Conservation (phyloP, 2,329 filamentous ascomycete species). For the Neofusicoccum laricinum region DNA sequence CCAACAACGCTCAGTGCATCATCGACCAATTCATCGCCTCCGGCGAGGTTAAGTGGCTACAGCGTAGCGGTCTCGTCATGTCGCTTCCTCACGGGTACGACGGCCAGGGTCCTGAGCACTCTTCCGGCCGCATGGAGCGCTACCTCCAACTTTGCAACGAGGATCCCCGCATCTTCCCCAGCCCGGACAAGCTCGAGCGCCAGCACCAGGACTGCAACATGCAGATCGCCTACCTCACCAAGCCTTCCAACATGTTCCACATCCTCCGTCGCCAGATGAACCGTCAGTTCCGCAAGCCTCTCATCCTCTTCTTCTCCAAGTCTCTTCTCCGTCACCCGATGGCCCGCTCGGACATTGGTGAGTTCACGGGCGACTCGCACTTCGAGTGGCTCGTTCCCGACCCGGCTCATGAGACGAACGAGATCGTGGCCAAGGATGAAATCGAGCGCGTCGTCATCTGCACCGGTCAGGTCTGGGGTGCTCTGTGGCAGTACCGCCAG, state of each 20-base stretch:
- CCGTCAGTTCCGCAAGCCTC: slow-evolving; percentile 97
- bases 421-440: slow-evolving; percentile 75
- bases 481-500: slow-evolving; percentile 86
- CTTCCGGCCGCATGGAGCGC: slow-evolving; percentile 92
- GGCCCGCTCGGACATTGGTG: slow-evolving; percentile 83
- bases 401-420: slow-evolving; percentile 71
- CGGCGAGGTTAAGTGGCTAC: slow-evolving; percentile 97
- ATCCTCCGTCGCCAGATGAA: slow-evolving; percentile 96
- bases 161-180: slow-evolving; percentile 89
- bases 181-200: slow-evolving; percentile 82
- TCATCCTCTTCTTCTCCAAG: slow-evolving; percentile 98
- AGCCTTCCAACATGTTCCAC: slow-evolving; percentile 93
- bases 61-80: slow-evolving; percentile 93
- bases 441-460: slow-evolving; percentile 95
- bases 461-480: slow-evolving; percentile 89
- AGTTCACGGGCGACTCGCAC: slow-evolving; percentile 86
- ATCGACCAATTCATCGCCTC: slow-evolving; percentile 99
- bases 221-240: slow-evolving; percentile 98
- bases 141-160: slow-evolving; percentile 98
- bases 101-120: slow-evolving; percentile 97
- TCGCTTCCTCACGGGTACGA: slow-evolving; percentile 97
- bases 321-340: slow-evolving; percentile 90
- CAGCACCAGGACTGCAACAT: slow-evolving; percentile 99
- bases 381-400: slow-evolving; percentile 98
- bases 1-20: slow-evolving; percentile 98